phyloP scores from a whole-genome alignment of 2,329 filamentous ascomycete genomes.

The Stromatinia cepivora region DNA sequence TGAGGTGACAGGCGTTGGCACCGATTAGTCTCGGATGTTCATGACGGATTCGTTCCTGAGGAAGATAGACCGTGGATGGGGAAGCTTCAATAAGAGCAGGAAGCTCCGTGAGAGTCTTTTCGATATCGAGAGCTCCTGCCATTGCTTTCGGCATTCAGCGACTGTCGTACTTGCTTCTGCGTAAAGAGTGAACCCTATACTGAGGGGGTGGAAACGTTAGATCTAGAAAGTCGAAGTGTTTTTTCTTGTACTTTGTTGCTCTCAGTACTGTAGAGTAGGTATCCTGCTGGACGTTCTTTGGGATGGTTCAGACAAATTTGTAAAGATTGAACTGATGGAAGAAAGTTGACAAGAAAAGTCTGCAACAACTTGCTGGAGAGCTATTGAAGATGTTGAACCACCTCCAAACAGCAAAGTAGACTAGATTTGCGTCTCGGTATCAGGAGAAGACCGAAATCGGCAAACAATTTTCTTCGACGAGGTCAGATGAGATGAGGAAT shows the following conservation, averaged over 20 bases:
- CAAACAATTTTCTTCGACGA: not conserved
- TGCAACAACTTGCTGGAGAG: not conserved
- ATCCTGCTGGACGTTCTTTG: not conserved
- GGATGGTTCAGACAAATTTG: not conserved
- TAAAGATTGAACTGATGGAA: not conserved
- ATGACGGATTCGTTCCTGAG: not conserved
- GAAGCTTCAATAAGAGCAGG: not conserved
- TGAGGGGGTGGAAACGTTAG: not conserved
- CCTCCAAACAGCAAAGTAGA: not conserved
- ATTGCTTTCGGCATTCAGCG: not conserved
- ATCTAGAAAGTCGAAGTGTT: not conserved
- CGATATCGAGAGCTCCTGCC: not conserved
- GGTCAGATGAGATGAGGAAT: constrained; percentile 3
- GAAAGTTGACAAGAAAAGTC: not conserved
- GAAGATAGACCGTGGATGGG: not conserved
- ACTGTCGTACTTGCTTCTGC: constrained; percentile 4
- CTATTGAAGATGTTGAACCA: not conserved
- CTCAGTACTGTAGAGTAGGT: no score
- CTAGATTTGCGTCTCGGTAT: not conserved
- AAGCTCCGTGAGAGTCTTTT: not conserved
- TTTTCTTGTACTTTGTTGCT: not conserved
- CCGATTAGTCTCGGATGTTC: not conserved
- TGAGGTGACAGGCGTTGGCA: not conserved
- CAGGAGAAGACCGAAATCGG: not conserved
- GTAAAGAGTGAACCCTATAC: not conserved